A percentile compares a stretch with the other conserved stretches of the same genome.
Conservation (phyloP, 192 early-diverging fungal species). For the Allomyces javanicus region DNA sequence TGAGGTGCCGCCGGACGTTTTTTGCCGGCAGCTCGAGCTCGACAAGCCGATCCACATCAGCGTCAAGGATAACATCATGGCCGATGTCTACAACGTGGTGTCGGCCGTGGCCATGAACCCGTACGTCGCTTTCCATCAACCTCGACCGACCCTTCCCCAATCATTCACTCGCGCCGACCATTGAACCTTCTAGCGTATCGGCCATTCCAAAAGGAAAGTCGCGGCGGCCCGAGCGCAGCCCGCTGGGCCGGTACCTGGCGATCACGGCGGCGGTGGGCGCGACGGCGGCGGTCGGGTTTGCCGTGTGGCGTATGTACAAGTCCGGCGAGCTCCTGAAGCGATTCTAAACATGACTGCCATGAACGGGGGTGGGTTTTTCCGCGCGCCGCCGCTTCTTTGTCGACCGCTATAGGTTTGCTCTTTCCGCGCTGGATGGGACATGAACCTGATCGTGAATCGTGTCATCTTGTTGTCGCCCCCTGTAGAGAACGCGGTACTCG, state of each 20-base stretch:
- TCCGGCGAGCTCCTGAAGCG: no score
- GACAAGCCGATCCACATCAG: constrained; percentile 79
- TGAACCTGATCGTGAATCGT: no score
- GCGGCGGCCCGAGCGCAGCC: neutral
- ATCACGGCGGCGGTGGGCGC: neutral
- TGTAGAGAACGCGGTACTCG: no score
- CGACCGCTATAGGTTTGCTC: no score
- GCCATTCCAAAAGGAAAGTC: neutral
- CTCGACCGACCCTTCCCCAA: neutral
- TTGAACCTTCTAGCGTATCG: neutral
- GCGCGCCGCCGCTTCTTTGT: no score
- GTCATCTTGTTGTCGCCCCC: no score
- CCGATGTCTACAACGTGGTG: constrained; percentile 72
- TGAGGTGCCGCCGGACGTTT: constrained; percentile 79
- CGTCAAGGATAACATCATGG: constrained; percentile 62
- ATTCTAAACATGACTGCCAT: no score
- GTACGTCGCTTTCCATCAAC: constrained; percentile 10
- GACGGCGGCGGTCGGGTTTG: neutral
- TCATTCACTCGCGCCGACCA: neutral
- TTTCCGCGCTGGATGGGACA: no score
- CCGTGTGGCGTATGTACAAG: neutral
- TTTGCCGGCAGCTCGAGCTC: constrained; percentile 69
- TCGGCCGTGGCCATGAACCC: constrained; percentile 72
- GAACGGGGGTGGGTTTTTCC: no score
- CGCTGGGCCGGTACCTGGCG: neutral